Base-by-base conservation (phyloP, 164 flowering plant genomes). In the Protea cynaroides region DNA sequence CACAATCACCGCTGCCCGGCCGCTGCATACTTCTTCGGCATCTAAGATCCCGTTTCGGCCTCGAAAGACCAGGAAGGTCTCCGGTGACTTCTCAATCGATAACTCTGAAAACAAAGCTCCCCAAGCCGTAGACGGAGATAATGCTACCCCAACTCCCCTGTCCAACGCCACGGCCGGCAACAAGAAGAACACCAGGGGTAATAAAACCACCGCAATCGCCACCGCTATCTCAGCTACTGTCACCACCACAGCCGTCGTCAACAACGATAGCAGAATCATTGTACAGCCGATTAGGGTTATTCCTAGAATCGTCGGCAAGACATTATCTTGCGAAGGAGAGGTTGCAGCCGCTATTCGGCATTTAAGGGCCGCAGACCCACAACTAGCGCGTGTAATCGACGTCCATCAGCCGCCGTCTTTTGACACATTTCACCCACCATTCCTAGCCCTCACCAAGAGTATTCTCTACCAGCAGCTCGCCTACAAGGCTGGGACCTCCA, bases 381-480 rank as follows among this genome's bases (percentile, higher is more conserved):
- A 58, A 9, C 82, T 94, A 3, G 72, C 78, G 17, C 76, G 75
- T 4, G 69, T 94, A 0, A 91, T 94, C 68, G 92, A 88, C 38
- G 37, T 73, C 58, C 83, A 84, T 56, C 83, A 75, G 10, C 88
- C 82, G 0, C 97, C 99, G 0, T 56, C 79, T 17, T 94, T 91
- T 72, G 89, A 89, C 24, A 37, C 77, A 11, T 88, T 79, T 65
- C 86, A 78, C 15, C 78, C 87, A 3, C 97, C 97, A 1, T 94
- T 94, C 67, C 82, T 83, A 10, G 92, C 95, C 63, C 86, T 94
- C 17, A 69, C 90, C 29, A 83, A 84, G 52, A 83, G 88, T 76
- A 94, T 94, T 36, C 84, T 94, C 24, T 91, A 89, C 67, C 99
- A 94, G 75, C 99, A 94, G 62, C 86, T 94, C 22, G 99, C 97